Base-by-base conservation (phyloP, 805 yeast genomes). In the Myxozyma vanderwaltii region DNA sequence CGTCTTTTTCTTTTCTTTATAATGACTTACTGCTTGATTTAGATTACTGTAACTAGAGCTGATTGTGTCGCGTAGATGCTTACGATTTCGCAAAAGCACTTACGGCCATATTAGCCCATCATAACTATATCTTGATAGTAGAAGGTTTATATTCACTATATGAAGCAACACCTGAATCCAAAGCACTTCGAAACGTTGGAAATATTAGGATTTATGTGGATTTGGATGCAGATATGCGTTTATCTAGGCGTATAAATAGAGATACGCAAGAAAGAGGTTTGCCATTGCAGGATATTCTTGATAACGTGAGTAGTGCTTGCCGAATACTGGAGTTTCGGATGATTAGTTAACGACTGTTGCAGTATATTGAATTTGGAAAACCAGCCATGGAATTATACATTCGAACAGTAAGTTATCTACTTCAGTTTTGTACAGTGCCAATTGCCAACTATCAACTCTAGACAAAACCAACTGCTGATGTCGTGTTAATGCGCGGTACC, bases 91-190 rank as follows among this genome's bases (percentile, higher is more conserved):
- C 29, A 0, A 29, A 40, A 12, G 48, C 56, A n/a, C 49, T 47
- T 12, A 31, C 47, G 3, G 58, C 51, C 6, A 48, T 60, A 17
- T 31, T 23, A 21, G 33, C 44, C 6, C 31, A 23, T 7, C 24
- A 26, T 17, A 31, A 21, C 36, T 68, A 69, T 29, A 67, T 83
- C 19, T 70, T 80, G 8, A 71, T 91, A 3, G 80, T 91, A 1
- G 85, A 86, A 65, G 97, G 98, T 1, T 75, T 87, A 23, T 92
- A 91, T 69, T 92, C 96, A 0, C 77, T 91, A 17, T 88, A 83
- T 69, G 86, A 88, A 70, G 45, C 49, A 7, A 48, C 52, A 3
- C 23, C 52, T 2, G 52, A 48, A 19, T 43, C 52, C 26, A 38
- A 45, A 12, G 26, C 50, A 19, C 35, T 39, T 33, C 40, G 49